Evolutionary conservation across 2,329 filamentous ascomycete species (phyloP), one percentile per base, ranked within the genome.

Genomic region (Oidium heveae): DNA sequence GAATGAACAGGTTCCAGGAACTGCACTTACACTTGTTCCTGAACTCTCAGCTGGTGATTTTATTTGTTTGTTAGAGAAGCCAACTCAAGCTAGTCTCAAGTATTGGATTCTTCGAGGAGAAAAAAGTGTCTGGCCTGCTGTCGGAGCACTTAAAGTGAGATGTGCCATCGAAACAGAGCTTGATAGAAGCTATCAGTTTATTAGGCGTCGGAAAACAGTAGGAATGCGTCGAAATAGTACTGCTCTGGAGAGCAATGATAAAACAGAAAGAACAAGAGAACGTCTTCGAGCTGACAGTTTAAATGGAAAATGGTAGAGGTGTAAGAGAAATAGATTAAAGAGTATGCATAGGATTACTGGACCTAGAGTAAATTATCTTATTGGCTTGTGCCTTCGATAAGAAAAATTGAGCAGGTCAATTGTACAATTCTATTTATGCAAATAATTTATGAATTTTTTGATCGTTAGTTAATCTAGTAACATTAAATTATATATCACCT

Each of bases 61-160:
- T 64, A 69, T 81, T 44, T 76, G 82, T 36, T 69, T 95, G 36
- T 73, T 95, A n/a, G 84, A 93, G 66, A 85, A 83, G 33, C 87
- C 87, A 0, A 89, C 82, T 0, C 73, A 77, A 53, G 77, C 82
- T 56, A 80, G 78, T 9, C 70, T 95, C 3, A 79, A 86, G 56
- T 84, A 89, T 61, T 95, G 88, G 89, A 87, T 93, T 54, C 67
- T 80, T 34, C 75, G 82, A 55, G 89, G 89, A 1, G 89, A 96
- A 68, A 71, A 80, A 58, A 88, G 84, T 59, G 86, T 94, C 0
- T 96, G 89, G 88, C 89, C 88, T 0, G 85, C 86, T 1, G 78
- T 94, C 2, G 80, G 80, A 34, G 86, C 87, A 15, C 68, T 96
- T 57, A 82, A 82, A 61, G 80, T 94, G 7, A 72, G 89, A 7